phyloP scores from a whole-genome alignment of 1,284 basidiomycete genomes.

The Tilletia caries region DNA sequence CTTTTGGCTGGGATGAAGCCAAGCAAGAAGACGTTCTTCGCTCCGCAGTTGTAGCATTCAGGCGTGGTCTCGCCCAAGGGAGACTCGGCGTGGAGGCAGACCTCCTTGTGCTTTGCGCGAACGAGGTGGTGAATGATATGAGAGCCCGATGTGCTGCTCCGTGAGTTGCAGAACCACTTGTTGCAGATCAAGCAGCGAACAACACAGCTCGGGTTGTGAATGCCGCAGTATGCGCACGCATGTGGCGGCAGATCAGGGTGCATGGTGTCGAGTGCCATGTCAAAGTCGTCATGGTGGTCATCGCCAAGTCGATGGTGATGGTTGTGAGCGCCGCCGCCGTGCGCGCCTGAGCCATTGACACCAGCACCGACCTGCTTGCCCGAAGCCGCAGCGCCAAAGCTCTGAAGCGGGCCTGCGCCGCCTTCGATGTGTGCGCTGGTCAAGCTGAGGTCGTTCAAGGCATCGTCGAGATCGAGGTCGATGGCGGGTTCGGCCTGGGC shows the following conservation, averaged over 20 bases:
- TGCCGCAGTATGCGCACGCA: slow-evolving; percentile 75
- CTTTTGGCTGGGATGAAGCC: slow-evolving; percentile 99
- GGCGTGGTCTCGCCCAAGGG: slow-evolving; percentile 95
- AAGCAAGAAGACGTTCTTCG: slow-evolving; percentile 98
- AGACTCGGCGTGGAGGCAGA: slow-evolving; percentile 89
- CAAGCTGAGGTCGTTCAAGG: slow-evolving; percentile 36
- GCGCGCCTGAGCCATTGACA: background rate
- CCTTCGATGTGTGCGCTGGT: slow-evolving; percentile 23
- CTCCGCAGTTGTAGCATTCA: slow-evolving; percentile 96
- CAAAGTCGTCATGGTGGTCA: slow-evolving; percentile 18
- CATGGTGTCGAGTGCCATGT: slow-evolving; percentile 18
- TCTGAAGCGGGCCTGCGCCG: slow-evolving; percentile 17
- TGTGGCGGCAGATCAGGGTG: slow-evolving; percentile 62
- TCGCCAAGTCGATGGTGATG: background rate
- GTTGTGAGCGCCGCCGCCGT: background rate
- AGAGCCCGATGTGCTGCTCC: slow-evolving; percentile 86
- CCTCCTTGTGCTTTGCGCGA: slow-evolving; percentile 98
- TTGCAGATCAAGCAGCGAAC: slow-evolving; percentile 93
- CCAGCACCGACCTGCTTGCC: slow-evolving; percentile 7
- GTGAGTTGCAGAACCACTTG: slow-evolving; percentile 98
- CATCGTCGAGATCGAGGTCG: slow-evolving; percentile 39
- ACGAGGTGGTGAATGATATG: slow-evolving; percentile 99
- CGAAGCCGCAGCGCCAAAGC: slow-evolving; percentile 15
- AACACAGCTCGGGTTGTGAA: slow-evolving; percentile 92
- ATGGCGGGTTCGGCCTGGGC: slow-evolving; percentile 19